These are phyloP conservation scores for Pythium periplocum DNA, from an alignment of 352 stramenopile species.

Conservation along the genomic window DNA sequence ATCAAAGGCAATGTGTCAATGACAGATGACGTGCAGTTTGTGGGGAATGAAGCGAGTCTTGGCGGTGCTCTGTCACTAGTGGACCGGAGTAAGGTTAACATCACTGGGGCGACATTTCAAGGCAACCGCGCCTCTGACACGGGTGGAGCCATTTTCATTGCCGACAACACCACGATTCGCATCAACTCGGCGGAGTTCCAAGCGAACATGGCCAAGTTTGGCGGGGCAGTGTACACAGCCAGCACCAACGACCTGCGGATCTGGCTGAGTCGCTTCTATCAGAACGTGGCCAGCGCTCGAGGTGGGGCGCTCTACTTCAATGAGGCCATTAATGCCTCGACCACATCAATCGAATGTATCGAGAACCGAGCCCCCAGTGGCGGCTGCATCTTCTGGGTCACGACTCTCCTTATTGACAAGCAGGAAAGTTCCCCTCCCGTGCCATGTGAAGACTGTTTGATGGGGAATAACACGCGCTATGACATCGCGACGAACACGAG, in stretches of 20 bases:
- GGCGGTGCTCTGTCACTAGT: slow-evolving; percentile 23
- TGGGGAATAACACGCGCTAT: slow-evolving; percentile 46
- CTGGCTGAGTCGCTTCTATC: slow-evolving; percentile 14
- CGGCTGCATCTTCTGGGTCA: slow-evolving; percentile 60
- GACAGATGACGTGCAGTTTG: slow-evolving; percentile 15
- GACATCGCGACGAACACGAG: slow-evolving; percentile 56
- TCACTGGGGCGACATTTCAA: slow-evolving; percentile 14
- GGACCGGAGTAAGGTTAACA: neutral
- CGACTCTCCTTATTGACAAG: slow-evolving; percentile 13
- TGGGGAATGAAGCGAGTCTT: slow-evolving; percentile 28
- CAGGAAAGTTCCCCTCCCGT: slow-evolving; percentile 12
- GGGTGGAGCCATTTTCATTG: slow-evolving; percentile 33
- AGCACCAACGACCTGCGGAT: slow-evolving; percentile 13
- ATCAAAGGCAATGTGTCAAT: slow-evolving; percentile 5
- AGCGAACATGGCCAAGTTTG: slow-evolving; percentile 26
- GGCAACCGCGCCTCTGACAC: slow-evolving; percentile 18
- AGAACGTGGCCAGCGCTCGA: slow-evolving; percentile 30
- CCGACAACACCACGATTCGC: slow-evolving; percentile 18
- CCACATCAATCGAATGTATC: slow-evolving; percentile 21
- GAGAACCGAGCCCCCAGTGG: slow-evolving; percentile 42
- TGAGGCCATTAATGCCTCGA: slow-evolving; percentile 18
- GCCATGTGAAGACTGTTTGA: slow-evolving; percentile 30
- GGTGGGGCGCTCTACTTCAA: slow-evolving; percentile 51
- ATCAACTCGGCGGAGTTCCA: slow-evolving; percentile 16
- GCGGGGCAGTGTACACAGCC: slow-evolving; percentile 36